Evolutionary conservation across 371 early-diverging fungal genomes (phyloP), one percentile per base, ranked within the genome.

Genomic region (Paraphysoderma sedebokerense): DNA sequence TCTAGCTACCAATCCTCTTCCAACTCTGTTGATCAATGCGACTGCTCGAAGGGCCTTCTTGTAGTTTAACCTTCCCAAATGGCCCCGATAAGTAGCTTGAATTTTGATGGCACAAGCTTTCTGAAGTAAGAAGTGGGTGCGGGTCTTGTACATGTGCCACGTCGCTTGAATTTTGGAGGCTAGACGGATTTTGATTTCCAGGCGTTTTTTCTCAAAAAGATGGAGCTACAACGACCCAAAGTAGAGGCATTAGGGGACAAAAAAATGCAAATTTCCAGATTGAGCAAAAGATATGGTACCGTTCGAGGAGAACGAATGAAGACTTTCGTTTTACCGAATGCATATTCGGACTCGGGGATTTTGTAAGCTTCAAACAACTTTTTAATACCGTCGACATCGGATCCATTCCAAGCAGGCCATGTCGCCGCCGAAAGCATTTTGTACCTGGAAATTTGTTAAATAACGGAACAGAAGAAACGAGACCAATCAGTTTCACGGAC

Each of bases 401-500:
- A 19, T 0, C 48, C 48, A 19, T 9, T 48, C 48, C 48, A 48
- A 20, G 28, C 32, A 13, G 48, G 48, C 48, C 48, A 48, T 17
- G 48, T 48, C 32, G 11, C n/a, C 13, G 29, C 1, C 9, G n/a
- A 23, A 2, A 48, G 13, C n/a, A 46, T 15, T 20, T 48, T 48
- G 32, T 29, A 71, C 40, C 69, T 52, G n/a, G n/a, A n/a, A n/a
- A n/a, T n/a, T n/a, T n/a, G n/a, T n/a, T n/a, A n/a, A n/a, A n/a
- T n/a, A n/a, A n/a, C n/a, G n/a, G n/a, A n/a, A n/a, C n/a, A n/a
- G n/a, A n/a, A n/a, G n/a, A n/a, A n/a, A n/a, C n/a, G n/a, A n/a
- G n/a, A n/a, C n/a, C n/a, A n/a, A n/a, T n/a, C n/a, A n/a, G n/a
- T n/a, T n/a, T n/a, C n/a, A n/a, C n/a, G n/a, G n/a, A n/a, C n/a